Evolutionary conservation across 495 filamentous ascomycete species (phyloP), one percentile per base, ranked within the genome.

Genomic region (Penicillium fimorum): DNA sequence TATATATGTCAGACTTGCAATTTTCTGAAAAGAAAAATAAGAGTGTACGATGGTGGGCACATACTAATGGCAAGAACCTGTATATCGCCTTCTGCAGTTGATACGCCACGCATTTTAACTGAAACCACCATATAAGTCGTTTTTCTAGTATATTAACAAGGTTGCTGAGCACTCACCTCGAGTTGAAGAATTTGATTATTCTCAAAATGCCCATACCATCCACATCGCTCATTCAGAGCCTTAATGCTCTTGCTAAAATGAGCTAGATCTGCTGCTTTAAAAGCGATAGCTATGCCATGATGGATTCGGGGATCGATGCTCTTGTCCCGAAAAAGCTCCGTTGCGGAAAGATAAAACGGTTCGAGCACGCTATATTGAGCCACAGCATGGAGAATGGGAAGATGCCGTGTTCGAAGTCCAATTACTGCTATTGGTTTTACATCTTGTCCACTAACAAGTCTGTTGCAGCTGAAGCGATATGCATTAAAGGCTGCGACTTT

Each of bases 321-420:
- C 8, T 35, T 32, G 13, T 64, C 43, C 9, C 54, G 25, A 33
- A 68, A 68, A 10, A 25, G 13, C 2, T 22, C 38, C 22, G 53
- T 61, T 6, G 67, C 56, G 5, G 64, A 53, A 13, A 59, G 32
- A 0, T 63, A 24, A 35, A 68, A 73, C 3, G 69, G 59, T 46
- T 75, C 57, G 17, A 75, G 60, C 20, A 74, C 69, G 35, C 45
- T 41, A 7, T 58, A 60, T 25, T 70, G 67, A 5, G 69, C 69
- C 1, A 74, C n/a, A 0, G 70, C 59, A 37, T 70, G 63, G 5
- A 73, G 53, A 1, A 76, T 69, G 5, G 72, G 71, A 3, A 66
- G 50, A 20, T 72, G 65, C 43, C 75, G 70, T 4, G 70, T 75
- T n/a, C 69, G 56, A 50, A 76, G 71, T 6, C 52, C 51, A 17